Evolutionary conservation across 169 alveolate species (phyloP), one percentile per base, ranked within the genome.

Genomic region (Theileria luwenshuni): DNA sequence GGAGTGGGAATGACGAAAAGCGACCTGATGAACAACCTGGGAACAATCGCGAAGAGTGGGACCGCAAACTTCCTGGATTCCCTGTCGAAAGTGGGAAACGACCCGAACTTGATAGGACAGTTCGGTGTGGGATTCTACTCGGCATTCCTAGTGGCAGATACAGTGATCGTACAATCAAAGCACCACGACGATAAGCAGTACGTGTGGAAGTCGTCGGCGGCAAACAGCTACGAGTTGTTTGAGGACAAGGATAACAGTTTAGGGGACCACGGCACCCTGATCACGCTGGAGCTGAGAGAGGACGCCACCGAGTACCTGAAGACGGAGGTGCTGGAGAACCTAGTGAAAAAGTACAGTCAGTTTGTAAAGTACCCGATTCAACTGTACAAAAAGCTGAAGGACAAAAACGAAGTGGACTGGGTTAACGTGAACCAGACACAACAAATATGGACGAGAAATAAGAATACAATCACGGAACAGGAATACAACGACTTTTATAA

Each of bases 111-210:
- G 71, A 98, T 98, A 68, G 99, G 99, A 17, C 99, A 98, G 92
- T 98, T 98, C 83, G 99, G 99, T 65, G 99, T 98, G 35, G 99
- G 99, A 33, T 98, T 98, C 91, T 98, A 98, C 92, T 95, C 99
- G 45, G 96, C 99, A 52, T 98, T 95, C 94, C 92, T 98, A 74
- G 99, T 97, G 48, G 99, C 99, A 35, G 98, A 98, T 83, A 94
- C 95, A 73, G 99, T 98, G 7, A 89, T 96, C 0, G 99, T 98
- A 17, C 91, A 95, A 60, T 90, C 98, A 12, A 96, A 96, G 86
- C 67, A 85, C 45, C 25, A 92, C 45, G 95, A 91, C 73, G 98
- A 97, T 71, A 95, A 93, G 25, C 99, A 97, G 91, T 96, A 96
- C 77, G 94, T 97, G 41, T 98, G 99, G 99, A 97, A 94, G 72